Evolutionary conservation across 2,329 filamentous ascomycete species (phyloP).

Genomic region (Exophiala sp.): DNA sequence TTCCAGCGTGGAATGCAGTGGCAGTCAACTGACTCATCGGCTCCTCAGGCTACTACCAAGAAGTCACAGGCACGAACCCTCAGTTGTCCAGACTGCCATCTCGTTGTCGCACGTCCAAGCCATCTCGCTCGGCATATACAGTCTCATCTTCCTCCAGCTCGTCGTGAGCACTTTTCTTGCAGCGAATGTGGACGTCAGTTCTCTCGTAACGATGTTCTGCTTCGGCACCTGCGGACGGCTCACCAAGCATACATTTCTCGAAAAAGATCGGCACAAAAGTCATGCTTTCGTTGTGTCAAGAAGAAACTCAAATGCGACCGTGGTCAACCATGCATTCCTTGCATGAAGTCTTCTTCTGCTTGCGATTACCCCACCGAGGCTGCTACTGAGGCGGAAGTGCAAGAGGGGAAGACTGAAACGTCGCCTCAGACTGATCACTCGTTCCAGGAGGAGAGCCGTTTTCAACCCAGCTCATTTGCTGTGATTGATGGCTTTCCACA

Average conservation of each 20-base stretch:
- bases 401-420: slow-evolving; percentile 9
- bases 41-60: slow-evolving; percentile 5
- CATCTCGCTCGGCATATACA: slow-evolving; percentile 22
- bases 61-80: slow-evolving; percentile 15
- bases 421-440: background rate
- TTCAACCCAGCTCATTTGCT: slow-evolving; percentile 2
- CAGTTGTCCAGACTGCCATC: slow-evolving; percentile 19
- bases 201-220: slow-evolving; percentile 21
- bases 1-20: background rate
- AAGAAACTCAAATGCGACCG: slow-evolving; percentile 24
- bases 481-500: background rate
- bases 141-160: slow-evolving; percentile 18
- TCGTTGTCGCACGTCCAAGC: slow-evolving; percentile 19
- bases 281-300: slow-evolving; percentile 22
- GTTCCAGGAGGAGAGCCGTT: slow-evolving; percentile 4
- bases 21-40: background rate
- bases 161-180: slow-evolving; percentile 20
- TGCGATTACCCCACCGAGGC: slow-evolving; percentile 17
- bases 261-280: slow-evolving; percentile 18
- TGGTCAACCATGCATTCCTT: slow-evolving; percentile 11
- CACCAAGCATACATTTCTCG: slow-evolving; percentile 17
- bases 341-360: slow-evolving; percentile 7
- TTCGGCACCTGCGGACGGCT: slow-evolving; percentile 21
- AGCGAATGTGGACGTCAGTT: slow-evolving; percentile 20
- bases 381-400: background rate